Percentiles rank a stretch among this genome's conserved stretches.
phyloP scores from a whole-genome alignment of 1,284 basidiomycete genomes.

The Phenoliferia sp. region DNA sequence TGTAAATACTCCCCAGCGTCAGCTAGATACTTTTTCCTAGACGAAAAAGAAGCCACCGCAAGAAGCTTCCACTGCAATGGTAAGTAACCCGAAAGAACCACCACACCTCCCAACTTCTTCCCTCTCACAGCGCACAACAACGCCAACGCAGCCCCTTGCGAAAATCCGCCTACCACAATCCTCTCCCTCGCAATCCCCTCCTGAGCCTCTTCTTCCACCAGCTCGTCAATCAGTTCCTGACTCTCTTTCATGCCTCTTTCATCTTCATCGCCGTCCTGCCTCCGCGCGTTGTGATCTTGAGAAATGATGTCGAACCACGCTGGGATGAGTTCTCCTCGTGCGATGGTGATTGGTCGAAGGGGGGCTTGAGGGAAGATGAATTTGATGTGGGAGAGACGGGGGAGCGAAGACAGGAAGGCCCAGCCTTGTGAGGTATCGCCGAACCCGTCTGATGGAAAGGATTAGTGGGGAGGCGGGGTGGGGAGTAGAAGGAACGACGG shows the following conservation, averaged over 20 bases:
- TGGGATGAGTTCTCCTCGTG: background rate
- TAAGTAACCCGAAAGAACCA: constrained; percentile 1
- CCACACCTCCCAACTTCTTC: background rate
- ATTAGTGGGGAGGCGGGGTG: background rate
- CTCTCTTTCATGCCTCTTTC: constrained; percentile 3
- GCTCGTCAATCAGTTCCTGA: background rate
- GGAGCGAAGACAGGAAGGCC: background rate
- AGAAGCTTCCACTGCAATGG: constrained; percentile 7
- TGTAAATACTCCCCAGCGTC: background rate
- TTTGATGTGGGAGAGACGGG: background rate
- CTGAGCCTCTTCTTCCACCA: background rate
- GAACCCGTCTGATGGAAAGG: background rate
- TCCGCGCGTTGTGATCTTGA: background rate
- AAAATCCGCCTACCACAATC: constrained; percentile 4
- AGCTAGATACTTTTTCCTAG: background rate
- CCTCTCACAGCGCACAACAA: background rate
- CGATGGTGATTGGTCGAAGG: background rate
- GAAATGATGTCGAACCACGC: constrained; percentile 5
- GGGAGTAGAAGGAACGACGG: background rate
- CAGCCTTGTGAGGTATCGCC: background rate
- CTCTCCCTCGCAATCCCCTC: background rate
- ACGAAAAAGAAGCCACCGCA: background rate
- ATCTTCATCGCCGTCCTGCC: constrained; percentile 1
- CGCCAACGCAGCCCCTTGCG: constrained; percentile 4
- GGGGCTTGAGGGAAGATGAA: background rate